Evolutionary conservation across 352 stramenopile species (phyloP).

Genomic region (Globisporangium alternatum): DNA sequence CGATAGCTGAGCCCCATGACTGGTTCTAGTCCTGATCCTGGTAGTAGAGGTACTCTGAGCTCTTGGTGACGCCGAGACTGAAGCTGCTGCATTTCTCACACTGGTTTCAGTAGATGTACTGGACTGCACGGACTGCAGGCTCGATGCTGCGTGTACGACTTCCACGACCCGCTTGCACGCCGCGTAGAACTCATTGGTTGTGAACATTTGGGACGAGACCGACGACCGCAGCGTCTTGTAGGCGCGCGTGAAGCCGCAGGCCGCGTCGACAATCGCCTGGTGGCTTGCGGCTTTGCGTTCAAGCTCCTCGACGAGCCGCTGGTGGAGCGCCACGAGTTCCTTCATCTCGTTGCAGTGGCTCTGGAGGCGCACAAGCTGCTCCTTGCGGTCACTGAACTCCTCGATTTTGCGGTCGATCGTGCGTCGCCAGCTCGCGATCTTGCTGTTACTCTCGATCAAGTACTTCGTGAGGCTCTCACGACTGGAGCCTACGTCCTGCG

Average conservation of each 20-base stretch:
- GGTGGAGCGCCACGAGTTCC: slow-evolving; percentile 41
- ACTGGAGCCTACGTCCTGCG: slow-evolving; percentile 16
- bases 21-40: background rate
- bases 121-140: slow-evolving; percentile 3
- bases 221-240: slow-evolving; percentile 38
- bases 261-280: slow-evolving; percentile 39
- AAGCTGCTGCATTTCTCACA: background rate
- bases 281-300: slow-evolving; percentile 33
- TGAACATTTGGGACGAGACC: slow-evolving; percentile 34
- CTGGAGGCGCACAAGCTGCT: slow-evolving; percentile 39
- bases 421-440: slow-evolving; percentile 43
- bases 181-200: slow-evolving; percentile 32
- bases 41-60: background rate
- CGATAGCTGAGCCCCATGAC: background rate
- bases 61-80: background rate
- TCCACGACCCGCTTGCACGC: slow-evolving; percentile 41
- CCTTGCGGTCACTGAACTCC: slow-evolving; percentile 40
- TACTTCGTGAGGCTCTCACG: slow-evolving; percentile 21
- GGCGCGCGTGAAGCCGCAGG: slow-evolving; percentile 33
- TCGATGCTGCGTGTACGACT: slow-evolving; percentile 27
- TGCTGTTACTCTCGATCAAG: slow-evolving; percentile 43
- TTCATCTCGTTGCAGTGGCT: slow-evolving; percentile 44
- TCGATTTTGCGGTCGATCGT: slow-evolving; percentile 41
- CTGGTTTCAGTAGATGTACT: slow-evolving; percentile 17
- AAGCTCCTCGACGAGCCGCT: slow-evolving; percentile 41